These are phyloP conservation scores for Ceratobasidium sp. DNA, from an alignment of 1,284 basidiomycete species.

Conservation along the genomic window DNA sequence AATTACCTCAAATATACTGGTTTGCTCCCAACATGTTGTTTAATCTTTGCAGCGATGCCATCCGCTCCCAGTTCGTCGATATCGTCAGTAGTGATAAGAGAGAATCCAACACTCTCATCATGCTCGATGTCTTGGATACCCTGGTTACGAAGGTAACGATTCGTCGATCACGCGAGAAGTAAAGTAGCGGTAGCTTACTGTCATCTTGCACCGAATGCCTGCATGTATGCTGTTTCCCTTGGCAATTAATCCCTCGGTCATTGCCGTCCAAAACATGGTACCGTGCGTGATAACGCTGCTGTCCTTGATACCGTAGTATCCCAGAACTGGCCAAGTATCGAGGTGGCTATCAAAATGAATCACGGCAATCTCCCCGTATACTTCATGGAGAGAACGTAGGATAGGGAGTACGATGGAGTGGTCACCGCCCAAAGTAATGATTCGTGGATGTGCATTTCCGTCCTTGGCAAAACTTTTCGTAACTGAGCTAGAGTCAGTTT, in stretches of 20 bases:
- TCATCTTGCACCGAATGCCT: conserved; percentile 76
- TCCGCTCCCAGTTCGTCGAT: conserved; percentile 38
- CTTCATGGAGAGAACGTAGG: conserved; percentile 69
- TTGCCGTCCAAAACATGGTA: conserved; percentile 76
- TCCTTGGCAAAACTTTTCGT: conserved; percentile 59
- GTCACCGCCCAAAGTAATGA: conserved; percentile 79
- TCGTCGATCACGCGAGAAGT: neutral
- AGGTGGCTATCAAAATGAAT: conserved; percentile 85
- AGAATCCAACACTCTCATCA: conserved; percentile 50
- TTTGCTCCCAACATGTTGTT: conserved; percentile 65
- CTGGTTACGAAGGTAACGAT: conserved; percentile 47
- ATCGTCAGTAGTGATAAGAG: conserved; percentile 39
- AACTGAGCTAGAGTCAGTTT: conserved; percentile 46
- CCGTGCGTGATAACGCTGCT: conserved; percentile 76
- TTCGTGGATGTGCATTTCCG: conserved; percentile 65
- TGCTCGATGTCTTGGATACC: conserved; percentile 65
- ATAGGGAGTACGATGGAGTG: conserved; percentile 79
- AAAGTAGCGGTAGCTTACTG: conserved; percentile 51
- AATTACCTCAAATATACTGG: conserved; percentile 76
- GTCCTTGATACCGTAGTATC: conserved; percentile 35
- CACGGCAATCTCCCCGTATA: conserved; percentile 77
- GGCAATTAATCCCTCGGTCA: conserved; percentile 72
- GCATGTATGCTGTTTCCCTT: conserved; percentile 74
- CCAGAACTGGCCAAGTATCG: conserved; percentile 61
- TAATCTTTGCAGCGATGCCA: conserved; percentile 56